Base-by-base conservation (phyloP, 2,329 filamentous ascomycete genomes). In the Fusarium fujikuroi region DNA sequence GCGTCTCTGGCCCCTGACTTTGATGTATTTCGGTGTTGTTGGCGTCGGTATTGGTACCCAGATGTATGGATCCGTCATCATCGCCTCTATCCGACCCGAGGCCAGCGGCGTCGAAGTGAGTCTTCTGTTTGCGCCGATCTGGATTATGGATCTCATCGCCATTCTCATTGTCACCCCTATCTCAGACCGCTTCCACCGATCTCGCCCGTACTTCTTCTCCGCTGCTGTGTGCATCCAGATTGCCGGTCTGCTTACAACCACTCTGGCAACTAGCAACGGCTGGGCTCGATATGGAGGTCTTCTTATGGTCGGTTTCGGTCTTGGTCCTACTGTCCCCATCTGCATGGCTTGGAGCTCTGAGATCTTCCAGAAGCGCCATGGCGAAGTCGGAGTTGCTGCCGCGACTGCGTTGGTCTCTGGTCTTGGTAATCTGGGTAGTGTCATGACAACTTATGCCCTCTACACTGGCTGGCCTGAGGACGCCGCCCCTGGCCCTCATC, bases 21-120 rank as follows among this genome's bases (percentile, higher is more conserved):
- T 97, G 60, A 97, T 97, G 95, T 97, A 97, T 83, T 97, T 97
- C 83, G 95, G 95, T 25, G 95, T 97, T 7, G 95, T 97, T 3
- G 95, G 95, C 28, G 95, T 97, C 7, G 95, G 95, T 14, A 97
- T 97, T 70, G 95, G 94, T 49, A 95, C 94, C 2, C 94, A 97
- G 83, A 90, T 93, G 52, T 97, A 97, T 79, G 93, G 92, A 37
- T 95, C 92, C 6, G 90, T 97, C 73, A 97, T 97, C 76, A 96
- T 97, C 77, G 87, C 89, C 21, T 89, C 91, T 15, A 96, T 96
- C 78, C 91, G 95, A 79, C 90, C 93, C 1, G 83, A 84, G 1
- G 90, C 97, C 66, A 93, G 89, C 6, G 90, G 90, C 32, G 88
- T 97, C 36, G 87, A 93, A 73, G 87, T 97, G 70, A 95, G 93